Conservation (phyloP, 2,329 filamentous ascomycete genomes). For the Coleophoma cylindrospora region DNA sequence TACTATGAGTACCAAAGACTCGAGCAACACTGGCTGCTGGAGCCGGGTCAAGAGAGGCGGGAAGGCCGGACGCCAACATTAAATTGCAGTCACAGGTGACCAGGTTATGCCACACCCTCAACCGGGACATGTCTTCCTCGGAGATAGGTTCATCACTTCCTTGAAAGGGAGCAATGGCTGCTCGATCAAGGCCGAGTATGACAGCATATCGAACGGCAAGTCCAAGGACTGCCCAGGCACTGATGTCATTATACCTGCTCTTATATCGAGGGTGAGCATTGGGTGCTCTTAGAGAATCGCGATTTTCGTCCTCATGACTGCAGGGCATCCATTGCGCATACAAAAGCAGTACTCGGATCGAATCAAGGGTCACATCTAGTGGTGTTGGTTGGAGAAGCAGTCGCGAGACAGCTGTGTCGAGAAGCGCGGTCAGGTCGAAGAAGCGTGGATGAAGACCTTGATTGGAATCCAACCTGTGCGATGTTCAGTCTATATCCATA, state of each 20-base stretch:
- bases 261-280: not conserved
- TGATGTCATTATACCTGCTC: conserved; percentile 15
- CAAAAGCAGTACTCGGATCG: conserved; percentile 16
- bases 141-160: conserved; percentile 1
- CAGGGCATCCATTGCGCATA: conserved; percentile 20
- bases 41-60: conserved; percentile 15
- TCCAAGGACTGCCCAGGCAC: conserved; percentile 17
- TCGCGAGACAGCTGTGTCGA: conserved; percentile 3
- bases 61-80: conserved; percentile 18
- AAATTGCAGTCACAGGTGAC: conserved; percentile 19
- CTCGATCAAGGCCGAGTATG: conserved; percentile 12
- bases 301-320: conserved; percentile 3
- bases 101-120: conserved; percentile 19
- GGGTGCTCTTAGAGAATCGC: conserved; percentile 3
- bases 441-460: conserved; percentile 3
- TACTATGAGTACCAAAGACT: conserved; percentile 8
- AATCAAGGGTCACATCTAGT: conserved; percentile 16
- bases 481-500: not conserved
- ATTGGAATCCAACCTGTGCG: not conserved
- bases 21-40: conserved; percentile 10
- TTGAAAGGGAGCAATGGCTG: conserved; percentile 10
- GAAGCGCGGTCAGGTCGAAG: conserved; percentile 4
- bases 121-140: conserved; percentile 8
- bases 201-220: conserved; percentile 16
- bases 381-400: conserved; percentile 9